Conservation (phyloP, 768 basidiomycete genomes). For the Agrocybe praecox region DNA sequence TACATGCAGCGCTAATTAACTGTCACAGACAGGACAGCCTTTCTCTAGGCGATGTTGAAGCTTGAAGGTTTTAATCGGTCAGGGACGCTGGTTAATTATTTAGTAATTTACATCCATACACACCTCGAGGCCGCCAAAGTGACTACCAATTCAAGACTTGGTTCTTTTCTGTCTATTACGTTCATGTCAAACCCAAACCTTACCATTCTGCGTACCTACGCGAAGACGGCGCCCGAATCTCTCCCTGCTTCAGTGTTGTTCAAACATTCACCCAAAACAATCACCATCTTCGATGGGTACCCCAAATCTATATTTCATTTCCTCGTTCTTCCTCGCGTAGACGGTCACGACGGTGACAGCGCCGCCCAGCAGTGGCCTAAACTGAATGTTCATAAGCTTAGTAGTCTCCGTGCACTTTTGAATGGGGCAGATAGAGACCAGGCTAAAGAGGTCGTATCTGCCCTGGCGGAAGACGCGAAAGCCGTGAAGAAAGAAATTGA, state of each 20-base stretch:
- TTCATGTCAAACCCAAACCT: constrained; percentile 49
- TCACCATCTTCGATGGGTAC: constrained; percentile 76
- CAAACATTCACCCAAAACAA: constrained; percentile 49
- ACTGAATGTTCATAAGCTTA: constrained; percentile 38
- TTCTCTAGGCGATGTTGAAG: no score
- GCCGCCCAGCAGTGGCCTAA: constrained; percentile 10
- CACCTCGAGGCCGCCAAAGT: no score
- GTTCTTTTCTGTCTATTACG: background rate
- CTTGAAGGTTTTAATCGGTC: no score
- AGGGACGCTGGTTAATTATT: no score
- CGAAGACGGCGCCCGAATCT: constrained; percentile 46
- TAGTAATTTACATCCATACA: no score
- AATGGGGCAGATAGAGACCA: constrained; percentile 47
- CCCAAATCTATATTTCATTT: constrained; percentile 91
- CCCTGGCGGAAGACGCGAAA: constrained; percentile 58
- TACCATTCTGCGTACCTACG: constrained; percentile 65
- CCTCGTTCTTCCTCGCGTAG: constrained; percentile 73
- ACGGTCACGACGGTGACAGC: constrained; percentile 17
- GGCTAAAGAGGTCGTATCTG: constrained; percentile 55
- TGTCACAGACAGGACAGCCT: no score
- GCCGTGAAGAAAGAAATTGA: constrained; percentile 61
- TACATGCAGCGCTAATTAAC: no score
- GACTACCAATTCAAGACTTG: no score
- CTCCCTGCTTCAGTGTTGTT: constrained; percentile 67
- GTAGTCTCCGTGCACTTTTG: constrained; percentile 59